These are phyloP conservation scores for Saturnispora bothae DNA, from an alignment of 805 yeast genomes.

Conservation along the genomic window DNA sequence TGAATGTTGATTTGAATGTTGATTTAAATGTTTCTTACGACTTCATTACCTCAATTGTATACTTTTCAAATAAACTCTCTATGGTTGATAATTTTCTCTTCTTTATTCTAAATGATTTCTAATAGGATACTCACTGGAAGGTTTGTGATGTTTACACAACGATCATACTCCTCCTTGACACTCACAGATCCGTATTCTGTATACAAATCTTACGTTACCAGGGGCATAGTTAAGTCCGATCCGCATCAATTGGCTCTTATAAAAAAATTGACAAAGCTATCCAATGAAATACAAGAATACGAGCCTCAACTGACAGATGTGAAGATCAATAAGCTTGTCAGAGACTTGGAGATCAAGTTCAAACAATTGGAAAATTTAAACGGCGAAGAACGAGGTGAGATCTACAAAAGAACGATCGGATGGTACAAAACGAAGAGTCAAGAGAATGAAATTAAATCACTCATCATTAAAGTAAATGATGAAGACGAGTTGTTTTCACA, in stretches of 20 bases:
- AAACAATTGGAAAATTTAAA: conserved; percentile 9
- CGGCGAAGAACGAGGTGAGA: conserved; percentile 13
- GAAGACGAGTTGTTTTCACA: conserved; percentile 32
- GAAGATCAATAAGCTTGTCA: conserved; percentile 30
- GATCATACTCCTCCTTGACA: neutral
- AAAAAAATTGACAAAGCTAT: conserved; percentile 51
- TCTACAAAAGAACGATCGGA: conserved; percentile 24
- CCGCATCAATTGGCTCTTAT: conserved; percentile 47
- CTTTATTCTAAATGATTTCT: no score
- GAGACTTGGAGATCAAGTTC: conserved; percentile 25
- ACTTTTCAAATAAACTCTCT: no score
- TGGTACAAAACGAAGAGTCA: conserved; percentile 15
- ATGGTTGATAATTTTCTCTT: no score
- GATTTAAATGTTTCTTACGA: no score
- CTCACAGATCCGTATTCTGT: conserved; percentile 52
- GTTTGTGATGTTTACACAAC: neutral
- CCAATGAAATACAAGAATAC: conserved; percentile 55
- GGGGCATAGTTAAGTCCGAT: conserved; percentile 45
- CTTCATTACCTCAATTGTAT: no score
- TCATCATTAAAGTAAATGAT: conserved; percentile 43
- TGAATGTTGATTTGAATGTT: no score
- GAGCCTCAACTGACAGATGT: conserved; percentile 40
- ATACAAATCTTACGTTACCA: conserved; percentile 41
- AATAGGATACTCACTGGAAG: no score
- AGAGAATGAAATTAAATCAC: conserved; percentile 23